Evolutionary conservation across 2,329 filamentous ascomycete genomes (phyloP), one percentile per base, ranked within the genome.

Genomic region (Sarocladiaceae sp.): DNA sequence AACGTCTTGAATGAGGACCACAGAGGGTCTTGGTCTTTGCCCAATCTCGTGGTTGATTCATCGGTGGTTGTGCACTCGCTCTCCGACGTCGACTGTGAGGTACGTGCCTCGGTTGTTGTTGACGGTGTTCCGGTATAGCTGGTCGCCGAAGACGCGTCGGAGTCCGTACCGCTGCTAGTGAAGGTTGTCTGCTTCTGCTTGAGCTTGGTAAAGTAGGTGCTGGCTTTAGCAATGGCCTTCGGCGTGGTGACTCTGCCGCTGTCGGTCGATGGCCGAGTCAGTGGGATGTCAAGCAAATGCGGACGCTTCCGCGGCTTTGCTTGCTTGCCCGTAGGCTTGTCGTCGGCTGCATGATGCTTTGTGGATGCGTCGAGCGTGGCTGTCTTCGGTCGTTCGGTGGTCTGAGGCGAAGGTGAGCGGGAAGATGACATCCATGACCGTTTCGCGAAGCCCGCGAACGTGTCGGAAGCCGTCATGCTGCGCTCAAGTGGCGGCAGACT

Each of bases 1-100:
- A 83, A 67, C 12, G 71, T 71, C 56, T 76, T 78, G 64, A 83
- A 83, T 3, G 70, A 69, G 4, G 74, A 73, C 77, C 77, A 82
- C 20, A 83, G 67, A 8, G 78, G 72, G 60, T 83, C 80, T 53
- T 75, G 73, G 33, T 69, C 65, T 33, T 66, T 60, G 12, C 33
- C 20, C 8, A 49, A 63, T 69, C 74, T 74, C 44, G 76, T 65
- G 44, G 66, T 71, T n/a, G 72, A 77, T 37, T 76, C 75, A 55
- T 75, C 71, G 5, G 73, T 72, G 13, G 59, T 59, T 7, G 65
- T 65, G 8, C 64, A 63, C 39, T 66, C 72, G 54, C 64, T 67
- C 48, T 74, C 72, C 40, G 66, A 71, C 8, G 64, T 67, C 11
- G 70, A 70, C 53, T 69, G 67, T 18, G 71, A 67, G n/a, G 65